Percentiles rank a stretch among this genome's conserved stretches.
These are phyloP conservation scores for Leccinum insigne DNA, from an alignment of 1,284 basidiomycete genomes.

Conservation along the genomic window DNA sequence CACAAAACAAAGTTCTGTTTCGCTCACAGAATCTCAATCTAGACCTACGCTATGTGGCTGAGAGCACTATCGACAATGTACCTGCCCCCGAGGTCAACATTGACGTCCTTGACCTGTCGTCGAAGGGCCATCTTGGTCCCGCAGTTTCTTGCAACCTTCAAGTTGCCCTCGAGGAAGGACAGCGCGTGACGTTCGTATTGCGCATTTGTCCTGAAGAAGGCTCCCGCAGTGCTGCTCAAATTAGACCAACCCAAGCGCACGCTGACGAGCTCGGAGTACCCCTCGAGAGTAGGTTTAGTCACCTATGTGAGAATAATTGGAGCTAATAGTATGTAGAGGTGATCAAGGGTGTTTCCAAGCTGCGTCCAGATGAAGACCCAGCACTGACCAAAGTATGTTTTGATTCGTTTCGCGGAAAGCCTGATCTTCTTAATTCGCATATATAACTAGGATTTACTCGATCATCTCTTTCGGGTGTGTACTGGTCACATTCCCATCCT, in stretches of 20 bases:
- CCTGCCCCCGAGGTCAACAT: constrained; percentile 55
- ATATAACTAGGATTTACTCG: constrained; percentile 47
- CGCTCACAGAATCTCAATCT: constrained; percentile 56
- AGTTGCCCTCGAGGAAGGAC: constrained; percentile 69
- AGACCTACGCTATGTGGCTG: constrained; percentile 75
- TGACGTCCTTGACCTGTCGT: constrained; percentile 56
- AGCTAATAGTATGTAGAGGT: constrained; percentile 37
- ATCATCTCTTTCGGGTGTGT: constrained; percentile 52
- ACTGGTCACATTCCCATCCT: background rate
- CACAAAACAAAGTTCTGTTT: constrained; percentile 70
- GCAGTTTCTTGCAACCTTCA: constrained; percentile 51
- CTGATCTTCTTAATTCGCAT: background rate
- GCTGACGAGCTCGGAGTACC: constrained; percentile 50
- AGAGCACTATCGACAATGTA: constrained; percentile 51
- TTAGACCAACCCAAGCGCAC: constrained; percentile 35
- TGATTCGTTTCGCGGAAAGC: background rate
- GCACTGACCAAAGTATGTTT: constrained; percentile 57
- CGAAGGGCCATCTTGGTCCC: constrained; percentile 66
- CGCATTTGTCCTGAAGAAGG: constrained; percentile 53
- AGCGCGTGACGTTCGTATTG: constrained; percentile 83
- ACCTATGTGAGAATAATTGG: background rate
- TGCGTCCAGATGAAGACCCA: constrained; percentile 58
- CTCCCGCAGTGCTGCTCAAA: constrained; percentile 1
- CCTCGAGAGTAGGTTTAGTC: constrained; percentile 39
- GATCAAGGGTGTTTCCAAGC: constrained; percentile 46